A percentile compares a stretch with the other conserved stretches of the same genome.
Evolutionary conservation across 164 flowering plant genomes (phyloP).

Genomic region (Vitis labrusca): DNA sequence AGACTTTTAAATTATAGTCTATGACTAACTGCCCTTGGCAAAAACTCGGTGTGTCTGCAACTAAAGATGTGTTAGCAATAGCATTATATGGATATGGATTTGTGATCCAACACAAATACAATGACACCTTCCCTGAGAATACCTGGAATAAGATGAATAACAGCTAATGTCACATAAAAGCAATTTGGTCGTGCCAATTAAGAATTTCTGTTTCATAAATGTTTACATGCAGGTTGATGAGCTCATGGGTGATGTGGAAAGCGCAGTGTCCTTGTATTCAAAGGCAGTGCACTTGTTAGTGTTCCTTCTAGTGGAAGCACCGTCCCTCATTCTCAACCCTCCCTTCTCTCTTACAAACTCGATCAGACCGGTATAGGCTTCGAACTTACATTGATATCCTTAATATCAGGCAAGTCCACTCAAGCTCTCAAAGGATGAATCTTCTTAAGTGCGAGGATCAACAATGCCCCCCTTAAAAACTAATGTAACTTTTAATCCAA

Average conservation of each 20-base stretch:
- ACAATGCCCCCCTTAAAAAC: conserved; percentile 28
- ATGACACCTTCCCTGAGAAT: no score
- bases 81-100: no score
- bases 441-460: conserved; percentile 63
- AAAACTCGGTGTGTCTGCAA: no score
- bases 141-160: no score
- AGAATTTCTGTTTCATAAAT: background rate
- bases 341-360: conserved; percentile 79
- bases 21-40: no score
- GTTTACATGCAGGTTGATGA: conserved; percentile 46
- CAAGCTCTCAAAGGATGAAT: conserved; percentile 31
- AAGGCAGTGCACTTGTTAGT: conserved; percentile 68
- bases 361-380: conserved; percentile 62
- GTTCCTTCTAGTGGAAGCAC: conserved; percentile 91
- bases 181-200: no score
- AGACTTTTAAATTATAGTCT: no score
- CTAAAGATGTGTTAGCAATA: no score
- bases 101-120: no score
- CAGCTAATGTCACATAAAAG: no score
- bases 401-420: conserved; percentile 63
- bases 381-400: conserved; percentile 72
- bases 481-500: background rate
- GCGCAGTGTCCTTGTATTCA: conserved; percentile 58
- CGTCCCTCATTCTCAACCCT: conserved; percentile 77
- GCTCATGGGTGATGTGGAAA: conserved; percentile 71